phyloP scores from a whole-genome alignment of 2,329 filamentous ascomycete species.

The Aspergillus pseudoglaucus region DNA sequence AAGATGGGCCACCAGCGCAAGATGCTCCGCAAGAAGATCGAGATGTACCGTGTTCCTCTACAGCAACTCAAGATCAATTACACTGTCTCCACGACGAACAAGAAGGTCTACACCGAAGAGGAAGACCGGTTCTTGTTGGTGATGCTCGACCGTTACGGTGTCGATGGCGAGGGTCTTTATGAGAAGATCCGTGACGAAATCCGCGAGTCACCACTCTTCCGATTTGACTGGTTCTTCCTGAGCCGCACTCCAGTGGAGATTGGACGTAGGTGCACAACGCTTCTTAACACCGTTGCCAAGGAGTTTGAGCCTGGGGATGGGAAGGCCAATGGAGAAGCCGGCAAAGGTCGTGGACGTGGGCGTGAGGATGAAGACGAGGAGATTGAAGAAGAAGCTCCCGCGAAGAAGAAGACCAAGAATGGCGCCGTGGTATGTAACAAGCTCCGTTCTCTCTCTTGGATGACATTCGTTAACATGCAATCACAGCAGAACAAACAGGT shows the following conservation, averaged over 20 bases:
- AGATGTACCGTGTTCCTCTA: conserved; percentile 90
- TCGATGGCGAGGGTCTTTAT: conserved; percentile 84
- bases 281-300: conserved; percentile 88
- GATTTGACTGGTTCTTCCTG: conserved; percentile 99
- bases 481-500: conserved; percentile 79
- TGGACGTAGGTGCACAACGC: conserved; percentile 82
- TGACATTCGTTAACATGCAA: conserved; percentile 5
- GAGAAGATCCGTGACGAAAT: conserved; percentile 97
- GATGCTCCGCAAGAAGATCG: conserved; percentile 90
- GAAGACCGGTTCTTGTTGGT: conserved; percentile 94
- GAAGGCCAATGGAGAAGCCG: conserved; percentile 52
- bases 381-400: conserved; percentile 72
- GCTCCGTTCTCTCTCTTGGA: neutral
- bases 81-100: conserved; percentile 97
- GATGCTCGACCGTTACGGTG: conserved; percentile 82
- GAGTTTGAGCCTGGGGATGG: conserved; percentile 71
- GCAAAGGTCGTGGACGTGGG: conserved; percentile 57
- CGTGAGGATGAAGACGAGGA: conserved; percentile 79
- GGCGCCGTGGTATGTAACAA: conserved; percentile 66
- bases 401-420: conserved; percentile 91
- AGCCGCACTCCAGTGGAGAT: conserved; percentile 90
- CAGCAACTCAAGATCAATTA: conserved; percentile 99
- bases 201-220: conserved; percentile 85
- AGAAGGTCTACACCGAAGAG: conserved; percentile 98
- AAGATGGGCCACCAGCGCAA: conserved; percentile 90